A percentile compares a stretch with the other conserved stretches of the same genome.
Evolutionary conservation across 495 filamentous ascomycete species (phyloP).

Genomic region (Penicillium parvum): DNA sequence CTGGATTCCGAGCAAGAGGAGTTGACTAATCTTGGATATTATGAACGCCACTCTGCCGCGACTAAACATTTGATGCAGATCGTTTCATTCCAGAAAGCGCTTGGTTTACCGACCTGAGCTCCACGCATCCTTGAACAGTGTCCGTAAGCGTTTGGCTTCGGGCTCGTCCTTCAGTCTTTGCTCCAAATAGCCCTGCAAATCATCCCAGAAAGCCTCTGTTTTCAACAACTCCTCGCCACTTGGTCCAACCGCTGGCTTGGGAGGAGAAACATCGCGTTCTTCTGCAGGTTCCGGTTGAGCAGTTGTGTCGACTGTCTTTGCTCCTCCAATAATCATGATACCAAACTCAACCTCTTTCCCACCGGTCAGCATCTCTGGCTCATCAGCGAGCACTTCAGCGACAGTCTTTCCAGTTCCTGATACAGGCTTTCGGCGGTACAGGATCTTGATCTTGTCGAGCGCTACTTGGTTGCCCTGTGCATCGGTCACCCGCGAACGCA

Average conservation of each 20-base stretch:
- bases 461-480: conserved; percentile 28
- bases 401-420: conserved; percentile 54
- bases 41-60: conserved; percentile 1
- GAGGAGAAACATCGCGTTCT: conserved; percentile 26
- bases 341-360: conserved; percentile 61
- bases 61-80: conserved; percentile 3
- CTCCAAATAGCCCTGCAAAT: conserved; percentile 74
- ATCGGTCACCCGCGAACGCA: conserved; percentile 48
- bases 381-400: conserved; percentile 46
- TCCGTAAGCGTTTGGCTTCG: conserved; percentile 58
- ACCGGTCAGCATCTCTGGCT: conserved; percentile 32
- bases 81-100: conserved; percentile 1
- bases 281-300: conserved; percentile 30
- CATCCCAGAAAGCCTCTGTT: conserved; percentile 80
- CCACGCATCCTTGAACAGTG: conserved; percentile 70
- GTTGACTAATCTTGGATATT: not conserved
- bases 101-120: conserved; percentile 25
- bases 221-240: conserved; percentile 56
- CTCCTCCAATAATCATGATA: conserved; percentile 79
- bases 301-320: conserved; percentile 27
- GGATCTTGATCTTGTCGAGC: conserved; percentile 71
- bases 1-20: not conserved
- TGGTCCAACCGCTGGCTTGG: conserved; percentile 49
- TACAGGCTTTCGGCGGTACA: conserved; percentile 79
- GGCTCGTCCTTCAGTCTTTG: conserved; percentile 71